Percentiles rank a stretch among this genome's conserved stretches.
Conservation (phyloP, 108 stramenopile species). For the Schizochytrium sp. region DNA sequence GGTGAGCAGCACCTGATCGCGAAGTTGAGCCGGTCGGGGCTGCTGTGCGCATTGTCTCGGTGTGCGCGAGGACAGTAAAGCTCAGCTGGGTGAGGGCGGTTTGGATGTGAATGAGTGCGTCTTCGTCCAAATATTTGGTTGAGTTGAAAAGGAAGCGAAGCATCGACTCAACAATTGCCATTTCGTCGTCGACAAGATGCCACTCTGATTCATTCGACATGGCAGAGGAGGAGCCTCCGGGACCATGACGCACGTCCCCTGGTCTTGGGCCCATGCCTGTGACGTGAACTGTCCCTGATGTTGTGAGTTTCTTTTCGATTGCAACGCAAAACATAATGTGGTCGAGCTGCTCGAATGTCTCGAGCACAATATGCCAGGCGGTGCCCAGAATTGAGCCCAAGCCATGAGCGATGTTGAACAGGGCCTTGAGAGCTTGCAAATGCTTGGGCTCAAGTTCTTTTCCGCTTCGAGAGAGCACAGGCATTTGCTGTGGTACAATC, state of each 20-base stretch:
- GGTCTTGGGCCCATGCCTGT: background rate
- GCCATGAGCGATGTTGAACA: slow-evolving; percentile 10
- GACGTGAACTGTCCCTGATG: background rate
- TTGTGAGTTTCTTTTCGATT: slow-evolving; percentile 3
- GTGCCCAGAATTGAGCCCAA: background rate
- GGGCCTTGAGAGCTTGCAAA: background rate
- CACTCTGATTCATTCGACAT: background rate
- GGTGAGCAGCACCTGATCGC: background rate
- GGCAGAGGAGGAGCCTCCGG: background rate
- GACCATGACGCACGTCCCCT: background rate
- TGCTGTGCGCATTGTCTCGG: background rate
- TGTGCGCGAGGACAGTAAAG: slow-evolving; percentile 1
- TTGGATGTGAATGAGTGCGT: background rate
- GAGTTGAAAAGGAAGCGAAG: background rate
- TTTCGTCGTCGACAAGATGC: slow-evolving; percentile 10
- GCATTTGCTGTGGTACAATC: background rate
- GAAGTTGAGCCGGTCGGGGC: background rate
- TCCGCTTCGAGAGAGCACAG: background rate
- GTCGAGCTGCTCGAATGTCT: slow-evolving; percentile 7
- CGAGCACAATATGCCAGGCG: slow-evolving; percentile 6
- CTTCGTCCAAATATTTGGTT: background rate
- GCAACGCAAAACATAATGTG: slow-evolving; percentile 13
- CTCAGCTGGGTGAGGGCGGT: background rate
- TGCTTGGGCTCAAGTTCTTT: background rate
- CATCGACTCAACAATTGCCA: slow-evolving; percentile 14